phyloP scores from a whole-genome alignment of 2,329 filamentous ascomycete species.

The Tolypocladium amazonense region DNA sequence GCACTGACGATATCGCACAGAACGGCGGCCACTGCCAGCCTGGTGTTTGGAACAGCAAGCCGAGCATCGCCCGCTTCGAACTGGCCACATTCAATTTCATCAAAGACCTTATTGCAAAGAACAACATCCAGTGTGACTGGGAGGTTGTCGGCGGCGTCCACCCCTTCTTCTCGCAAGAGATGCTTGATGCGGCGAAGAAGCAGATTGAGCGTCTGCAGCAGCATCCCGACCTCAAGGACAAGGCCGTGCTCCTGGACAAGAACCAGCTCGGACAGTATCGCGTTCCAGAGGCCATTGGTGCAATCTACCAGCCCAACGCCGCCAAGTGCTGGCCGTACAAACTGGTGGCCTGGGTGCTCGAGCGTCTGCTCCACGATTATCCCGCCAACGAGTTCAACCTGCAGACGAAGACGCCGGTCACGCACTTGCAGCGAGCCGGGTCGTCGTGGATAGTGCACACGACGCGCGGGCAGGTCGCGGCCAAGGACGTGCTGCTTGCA shows the following conservation, averaged over 20 bases:
- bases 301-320: conserved; percentile 53
- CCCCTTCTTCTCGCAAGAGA: conserved; percentile 44
- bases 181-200: conserved; percentile 40
- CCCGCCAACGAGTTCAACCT: conserved; percentile 49
- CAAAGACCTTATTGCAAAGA: conserved; percentile 40
- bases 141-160: conserved; percentile 51
- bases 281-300: conserved; percentile 47
- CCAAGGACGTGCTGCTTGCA: conserved; percentile 60
- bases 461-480: conserved; percentile 51
- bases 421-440: conserved; percentile 27
- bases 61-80: conserved; percentile 60
- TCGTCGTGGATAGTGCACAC: conserved; percentile 54
- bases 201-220: conserved; percentile 39
- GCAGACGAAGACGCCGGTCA: conserved; percentile 62
- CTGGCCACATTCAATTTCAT: conserved; percentile 56
- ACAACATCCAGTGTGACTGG: conserved; percentile 62
- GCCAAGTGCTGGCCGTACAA: conserved; percentile 78
- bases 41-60: conserved; percentile 48
- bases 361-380: conserved; percentile 36
- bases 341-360: conserved; percentile 61
- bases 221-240: conserved; percentile 46
- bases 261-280: conserved; percentile 39
- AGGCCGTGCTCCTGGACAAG: conserved; percentile 26
- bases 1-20: conserved; percentile 17
- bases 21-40: conserved; percentile 71